phyloP scores from a whole-genome alignment of 2,329 filamentous ascomycete genomes.

The Sporothrix inflata region DNA sequence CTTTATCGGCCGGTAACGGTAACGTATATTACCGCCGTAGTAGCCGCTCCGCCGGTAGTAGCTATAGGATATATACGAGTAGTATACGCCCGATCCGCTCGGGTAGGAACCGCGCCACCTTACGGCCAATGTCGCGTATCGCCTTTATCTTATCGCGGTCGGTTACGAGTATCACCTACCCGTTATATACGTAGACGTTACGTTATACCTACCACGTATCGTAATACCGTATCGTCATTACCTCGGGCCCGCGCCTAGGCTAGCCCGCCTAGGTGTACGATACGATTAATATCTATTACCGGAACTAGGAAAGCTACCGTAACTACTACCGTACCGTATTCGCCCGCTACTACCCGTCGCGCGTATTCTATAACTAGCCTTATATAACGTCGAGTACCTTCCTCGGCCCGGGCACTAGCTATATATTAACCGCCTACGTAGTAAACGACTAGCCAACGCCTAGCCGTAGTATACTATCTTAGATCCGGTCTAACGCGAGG shows the following conservation, averaged over 20 bases:
- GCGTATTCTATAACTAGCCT: neutral
- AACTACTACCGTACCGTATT: neutral
- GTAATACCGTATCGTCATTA: neutral
- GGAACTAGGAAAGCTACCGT: neutral
- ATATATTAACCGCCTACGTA: neutral
- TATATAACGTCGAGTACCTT: neutral
- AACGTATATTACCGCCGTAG: neutral
- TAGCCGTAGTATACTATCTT: neutral
- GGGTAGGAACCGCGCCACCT: neutral
- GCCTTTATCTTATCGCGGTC: neutral
- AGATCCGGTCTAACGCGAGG: neutral
- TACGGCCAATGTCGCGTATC: neutral
- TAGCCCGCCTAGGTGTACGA: neutral
- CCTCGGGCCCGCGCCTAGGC: neutral
- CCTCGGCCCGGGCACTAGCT: neutral
- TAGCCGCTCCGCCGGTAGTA: neutral
- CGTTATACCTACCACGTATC: neutral
- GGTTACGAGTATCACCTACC: neutral
- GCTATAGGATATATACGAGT: neutral
- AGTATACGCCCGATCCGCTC: neutral
- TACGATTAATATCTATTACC: neutral
- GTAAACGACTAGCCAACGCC: neutral
- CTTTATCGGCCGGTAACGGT: neutral
- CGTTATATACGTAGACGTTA: neutral
- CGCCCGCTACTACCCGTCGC: neutral